phyloP scores from a whole-genome alignment of 2,329 filamentous ascomycete genomes.

The Fusarium tricinctum region DNA sequence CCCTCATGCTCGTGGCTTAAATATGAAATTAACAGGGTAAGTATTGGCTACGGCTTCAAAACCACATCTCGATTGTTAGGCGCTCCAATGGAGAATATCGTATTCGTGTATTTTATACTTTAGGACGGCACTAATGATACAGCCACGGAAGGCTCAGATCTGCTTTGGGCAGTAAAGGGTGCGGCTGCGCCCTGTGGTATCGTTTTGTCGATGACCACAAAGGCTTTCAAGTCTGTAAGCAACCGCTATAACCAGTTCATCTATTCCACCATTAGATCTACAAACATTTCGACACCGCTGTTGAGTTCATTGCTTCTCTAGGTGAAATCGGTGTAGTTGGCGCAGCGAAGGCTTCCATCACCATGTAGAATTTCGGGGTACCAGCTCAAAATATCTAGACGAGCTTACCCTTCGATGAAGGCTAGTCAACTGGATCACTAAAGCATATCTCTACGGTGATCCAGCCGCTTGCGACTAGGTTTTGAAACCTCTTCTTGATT shows the following conservation, averaged over 20 bases:
- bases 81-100: constrained; percentile 37
- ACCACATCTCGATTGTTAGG: constrained; percentile 31
- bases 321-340: constrained; percentile 16
- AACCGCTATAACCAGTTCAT: background rate
- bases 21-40: constrained; percentile 39
- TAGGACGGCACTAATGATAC: constrained; percentile 40
- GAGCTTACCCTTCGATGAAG: constrained; percentile 41
- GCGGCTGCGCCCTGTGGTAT: constrained; percentile 41
- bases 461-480: constrained; percentile 26
- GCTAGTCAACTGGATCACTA: constrained; percentile 19
- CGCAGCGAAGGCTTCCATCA: constrained; percentile 30
- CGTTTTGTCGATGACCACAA: constrained; percentile 34
- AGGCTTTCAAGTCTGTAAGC: constrained; percentile 35
- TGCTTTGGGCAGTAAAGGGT: constrained; percentile 41
- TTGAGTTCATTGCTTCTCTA: constrained; percentile 38
- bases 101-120: constrained; percentile 37
- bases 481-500: constrained; percentile 17
- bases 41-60: constrained; percentile 38
- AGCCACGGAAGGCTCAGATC: constrained; percentile 29
- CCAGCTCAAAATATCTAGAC: constrained; percentile 16
- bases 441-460: constrained; percentile 42
- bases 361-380: constrained; percentile 33
- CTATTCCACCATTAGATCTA: background rate
- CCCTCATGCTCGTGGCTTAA: constrained; percentile 39
- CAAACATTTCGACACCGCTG: constrained; percentile 18